Base-by-base conservation (phyloP, 2,329 filamentous ascomycete species). In the Fusarium anguioides region DNA sequence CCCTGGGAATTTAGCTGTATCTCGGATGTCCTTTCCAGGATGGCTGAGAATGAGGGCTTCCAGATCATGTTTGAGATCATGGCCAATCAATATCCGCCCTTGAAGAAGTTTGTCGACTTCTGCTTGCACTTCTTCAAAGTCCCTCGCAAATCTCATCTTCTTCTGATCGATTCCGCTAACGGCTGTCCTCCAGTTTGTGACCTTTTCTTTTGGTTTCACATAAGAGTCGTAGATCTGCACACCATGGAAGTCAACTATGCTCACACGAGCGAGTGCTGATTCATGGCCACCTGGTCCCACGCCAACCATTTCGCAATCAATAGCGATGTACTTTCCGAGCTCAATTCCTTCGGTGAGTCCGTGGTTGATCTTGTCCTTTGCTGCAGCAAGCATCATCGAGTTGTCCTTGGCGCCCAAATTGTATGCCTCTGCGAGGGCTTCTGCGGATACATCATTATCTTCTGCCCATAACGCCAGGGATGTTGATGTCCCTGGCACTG, bases 281-380 rank as follows among this genome's bases (percentile, higher is more conserved):
- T 89, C 86, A 66, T 90, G 84, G 21, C 88, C 86, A 48, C 88
- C 88, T 2, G 87, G 86, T 0, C 91, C 92, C 14, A 96, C 88
- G 45, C 95, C 96, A 24, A 99, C 96, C 96, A 99, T 99, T 81
- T 99, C 96, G 78, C 96, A 99, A 81, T 99, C 96, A 44, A 99
- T 87, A 20, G 92, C 91, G 39, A 99, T 81, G 77, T 97, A 99
- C 83, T 96, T 97, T 49, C 95, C 96, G 20, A 94, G 81, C 51
- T 93, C 87, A 33, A 91, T 80, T 8, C 84, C 87, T 23, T 81
- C 77, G 3, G 86, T 84, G 5, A 88, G 81, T 1, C 91, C 91
- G 41, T 87, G 85, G 73, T 93, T 92, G 63, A 89, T 81, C 41
- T 83, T 84, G 47, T 84, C 83, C 36, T 84, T 78, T 23, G 76